These are phyloP conservation scores for Arachis hypogaea DNA, from an alignment of 306 rosid species.

Conservation along the genomic window DNA sequence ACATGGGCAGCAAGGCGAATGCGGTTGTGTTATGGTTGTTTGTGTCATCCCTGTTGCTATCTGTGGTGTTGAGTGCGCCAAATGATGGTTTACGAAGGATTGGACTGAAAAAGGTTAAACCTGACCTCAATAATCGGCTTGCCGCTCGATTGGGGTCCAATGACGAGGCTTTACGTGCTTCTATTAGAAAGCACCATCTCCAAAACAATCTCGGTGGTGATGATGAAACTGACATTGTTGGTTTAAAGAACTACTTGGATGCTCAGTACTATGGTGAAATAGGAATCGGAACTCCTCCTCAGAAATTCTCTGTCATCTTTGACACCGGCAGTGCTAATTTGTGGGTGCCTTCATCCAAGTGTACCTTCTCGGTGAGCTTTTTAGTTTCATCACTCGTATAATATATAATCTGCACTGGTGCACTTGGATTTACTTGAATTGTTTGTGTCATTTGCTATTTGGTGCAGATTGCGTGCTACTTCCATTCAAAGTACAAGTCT, in stretches of 20 bases:
- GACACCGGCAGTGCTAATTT: conserved; percentile 93
- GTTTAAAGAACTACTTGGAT: conserved; percentile 79
- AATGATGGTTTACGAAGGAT: conserved; percentile 62
- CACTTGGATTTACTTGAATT: not conserved
- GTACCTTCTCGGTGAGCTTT: conserved; percentile 71
- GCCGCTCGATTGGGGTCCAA: conserved; percentile 54
- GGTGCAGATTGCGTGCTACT: conserved; percentile 75
- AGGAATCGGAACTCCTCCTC: conserved; percentile 79
- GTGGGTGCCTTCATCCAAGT: conserved; percentile 90
- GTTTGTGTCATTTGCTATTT: conserved; percentile 35
- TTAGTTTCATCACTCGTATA: not conserved
- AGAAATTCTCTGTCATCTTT: conserved; percentile 77
- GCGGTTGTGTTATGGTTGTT: conserved; percentile 43
- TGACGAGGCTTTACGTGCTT: conserved; percentile 44
- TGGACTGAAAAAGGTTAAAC: conserved; percentile 73
- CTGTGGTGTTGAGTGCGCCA: conserved; percentile 49
- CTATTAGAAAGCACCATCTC: conserved; percentile 50
- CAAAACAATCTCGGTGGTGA: conserved; percentile 42
- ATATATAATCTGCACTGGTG: not conserved
- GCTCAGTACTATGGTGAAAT: conserved; percentile 97
- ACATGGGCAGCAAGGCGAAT: conserved; percentile 47
- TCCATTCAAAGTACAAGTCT: conserved; percentile 80
- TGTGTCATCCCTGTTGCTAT: conserved; percentile 46
- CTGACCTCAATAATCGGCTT: conserved; percentile 50
- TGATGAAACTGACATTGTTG: conserved; percentile 57